Conservation (phyloP, 2,329 filamentous ascomycete species). For the Fusarium concolor region DNA sequence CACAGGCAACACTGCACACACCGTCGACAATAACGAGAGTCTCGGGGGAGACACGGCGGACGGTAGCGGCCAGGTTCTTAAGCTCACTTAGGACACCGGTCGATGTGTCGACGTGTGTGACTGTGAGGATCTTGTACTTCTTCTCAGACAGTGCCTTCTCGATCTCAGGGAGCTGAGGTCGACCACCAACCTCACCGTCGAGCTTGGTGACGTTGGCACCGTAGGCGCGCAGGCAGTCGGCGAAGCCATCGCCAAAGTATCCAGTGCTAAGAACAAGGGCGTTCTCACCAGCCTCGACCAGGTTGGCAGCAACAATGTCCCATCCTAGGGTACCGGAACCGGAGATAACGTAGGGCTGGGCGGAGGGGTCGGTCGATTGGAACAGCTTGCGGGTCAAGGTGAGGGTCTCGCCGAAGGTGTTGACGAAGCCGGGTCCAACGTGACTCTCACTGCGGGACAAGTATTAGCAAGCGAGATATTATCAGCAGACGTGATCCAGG, state of each 20-base stretch:
- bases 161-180: slow-evolving; percentile 87
- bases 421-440: slow-evolving; percentile 88
- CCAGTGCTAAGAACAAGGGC: slow-evolving; percentile 94
- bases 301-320: slow-evolving; percentile 95
- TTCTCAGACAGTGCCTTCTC: slow-evolving; percentile 90
- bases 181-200: slow-evolving; percentile 87
- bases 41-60: slow-evolving; percentile 87
- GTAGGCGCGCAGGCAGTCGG: slow-evolving; percentile 91
- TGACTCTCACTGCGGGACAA: slow-evolving; percentile 81
- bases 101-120: slow-evolving; percentile 97
- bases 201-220: slow-evolving; percentile 91
- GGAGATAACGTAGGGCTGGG: slow-evolving; percentile 93
- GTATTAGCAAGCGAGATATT: slow-evolving; percentile 10
- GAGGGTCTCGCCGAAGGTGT: slow-evolving; percentile 89
- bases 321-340: slow-evolving; percentile 96
- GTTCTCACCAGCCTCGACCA: slow-evolving; percentile 89
- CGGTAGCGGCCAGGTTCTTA: slow-evolving; percentile 82
- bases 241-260: slow-evolving; percentile 97
- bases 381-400: slow-evolving; percentile 92
- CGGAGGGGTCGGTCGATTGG: slow-evolving; percentile 82
- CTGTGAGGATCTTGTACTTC: slow-evolving; percentile 92
- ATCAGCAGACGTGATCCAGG: neutral
- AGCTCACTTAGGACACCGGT: slow-evolving; percentile 95
- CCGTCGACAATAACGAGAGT: slow-evolving; percentile 94
- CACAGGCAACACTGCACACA: slow-evolving; percentile 95